Percentiles rank a stretch among this genome's conserved stretches.
Conservation (phyloP, 75 land plant species). For the Selaginella moellendorffii region DNA sequence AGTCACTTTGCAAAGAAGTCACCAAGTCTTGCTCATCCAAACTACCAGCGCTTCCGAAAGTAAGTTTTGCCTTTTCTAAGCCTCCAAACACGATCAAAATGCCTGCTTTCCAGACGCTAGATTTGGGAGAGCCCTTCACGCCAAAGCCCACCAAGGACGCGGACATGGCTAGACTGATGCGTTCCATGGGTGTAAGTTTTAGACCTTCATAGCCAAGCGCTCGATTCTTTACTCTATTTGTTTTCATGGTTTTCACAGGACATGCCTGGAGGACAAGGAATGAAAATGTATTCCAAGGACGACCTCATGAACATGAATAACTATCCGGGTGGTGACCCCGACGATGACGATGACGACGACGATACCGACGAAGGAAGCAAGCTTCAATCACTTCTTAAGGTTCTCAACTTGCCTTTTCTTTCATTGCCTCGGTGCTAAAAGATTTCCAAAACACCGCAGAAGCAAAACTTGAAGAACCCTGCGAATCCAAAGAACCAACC, state of each 20-base stretch:
- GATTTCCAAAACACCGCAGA: no score
- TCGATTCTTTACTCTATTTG: neutral
- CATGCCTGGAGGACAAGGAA: conserved; percentile 88
- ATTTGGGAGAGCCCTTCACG: conserved; percentile 67
- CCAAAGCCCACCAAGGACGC: conserved; percentile 88
- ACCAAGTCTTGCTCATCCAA: conserved; percentile 50
- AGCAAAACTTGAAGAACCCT: no score
- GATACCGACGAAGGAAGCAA: conserved; percentile 40
- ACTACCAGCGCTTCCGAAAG: conserved; percentile 83
- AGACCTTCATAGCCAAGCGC: neutral
- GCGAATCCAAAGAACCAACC: no score
- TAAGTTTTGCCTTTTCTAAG: no score
- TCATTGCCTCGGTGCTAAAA: no score
- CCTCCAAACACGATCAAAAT: no score
- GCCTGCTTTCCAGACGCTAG: conserved; percentile 80
- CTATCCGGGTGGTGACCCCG: conserved; percentile 32
- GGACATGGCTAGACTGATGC: conserved; percentile 82
- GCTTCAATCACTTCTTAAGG: neutral
- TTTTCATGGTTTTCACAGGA: conserved; percentile 33
- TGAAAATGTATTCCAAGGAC: conserved; percentile 93
- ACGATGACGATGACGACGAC: conserved; percentile 74
- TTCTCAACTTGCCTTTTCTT: no score
- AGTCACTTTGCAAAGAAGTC: conserved; percentile 70
- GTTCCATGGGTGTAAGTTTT: conserved; percentile 65
- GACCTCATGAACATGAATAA: conserved; percentile 39